Evolutionary conservation across 2,329 filamentous ascomycete species (phyloP).

Genomic region (Colletotrichum sp.): DNA sequence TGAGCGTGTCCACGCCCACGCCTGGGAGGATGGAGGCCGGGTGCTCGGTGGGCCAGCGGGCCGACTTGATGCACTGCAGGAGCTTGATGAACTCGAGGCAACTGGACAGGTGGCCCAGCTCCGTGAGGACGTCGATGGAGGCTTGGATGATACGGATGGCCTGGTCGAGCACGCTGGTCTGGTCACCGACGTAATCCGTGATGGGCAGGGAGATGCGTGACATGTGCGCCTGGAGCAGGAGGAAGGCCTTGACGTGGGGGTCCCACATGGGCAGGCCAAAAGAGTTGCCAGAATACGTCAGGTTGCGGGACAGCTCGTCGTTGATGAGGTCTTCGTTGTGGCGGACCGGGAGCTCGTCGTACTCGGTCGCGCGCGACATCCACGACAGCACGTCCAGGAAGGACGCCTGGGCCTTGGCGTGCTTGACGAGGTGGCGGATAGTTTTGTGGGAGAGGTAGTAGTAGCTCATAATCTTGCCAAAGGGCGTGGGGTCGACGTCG

Average conservation of each 20-base stretch:
- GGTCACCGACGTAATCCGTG: slow-evolving; percentile 95
- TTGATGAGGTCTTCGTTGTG: slow-evolving; percentile 99
- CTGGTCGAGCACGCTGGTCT: slow-evolving; percentile 88
- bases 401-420: slow-evolving; percentile 75
- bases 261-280: slow-evolving; percentile 95
- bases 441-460: slow-evolving; percentile 98
- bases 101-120: slow-evolving; percentile 81
- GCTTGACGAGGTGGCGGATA: slow-evolving; percentile 79
- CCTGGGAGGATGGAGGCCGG: slow-evolving; percentile 81
- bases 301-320: slow-evolving; percentile 80
- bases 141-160: slow-evolving; percentile 97
- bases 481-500: slow-evolving; percentile 84
- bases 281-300: slow-evolving; percentile 65
- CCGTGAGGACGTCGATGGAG: slow-evolving; percentile 89
- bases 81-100: slow-evolving; percentile 82
- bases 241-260: slow-evolving; percentile 94
- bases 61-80: slow-evolving; percentile 90
- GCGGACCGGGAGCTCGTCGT: slow-evolving; percentile 95
- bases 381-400: slow-evolving; percentile 86
- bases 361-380: slow-evolving; percentile 94
- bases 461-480: slow-evolving; percentile 99
- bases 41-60: slow-evolving; percentile 85
- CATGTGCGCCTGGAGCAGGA: slow-evolving; percentile 94
- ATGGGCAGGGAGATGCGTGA: slow-evolving; percentile 91
- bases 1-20: slow-evolving; percentile 50